phyloP scores from a whole-genome alignment of 805 yeast species.

The Blastobotrys chiropterorum region DNA sequence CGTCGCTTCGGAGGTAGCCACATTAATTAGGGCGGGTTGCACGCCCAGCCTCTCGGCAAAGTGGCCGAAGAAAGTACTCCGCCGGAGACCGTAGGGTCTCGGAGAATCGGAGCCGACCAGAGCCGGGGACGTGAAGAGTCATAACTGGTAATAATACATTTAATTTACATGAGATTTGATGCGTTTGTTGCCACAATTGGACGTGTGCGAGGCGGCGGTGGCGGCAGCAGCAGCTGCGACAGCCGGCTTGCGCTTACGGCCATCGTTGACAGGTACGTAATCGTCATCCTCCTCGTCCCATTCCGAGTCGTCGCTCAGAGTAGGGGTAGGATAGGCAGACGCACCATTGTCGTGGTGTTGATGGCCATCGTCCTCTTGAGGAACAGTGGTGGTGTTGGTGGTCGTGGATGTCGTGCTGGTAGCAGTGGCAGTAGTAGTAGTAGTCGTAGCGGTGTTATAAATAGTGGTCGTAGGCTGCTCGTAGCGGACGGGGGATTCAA shows the following conservation, averaged over 20 bases:
- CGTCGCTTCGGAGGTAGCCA: too few relatives aligned
- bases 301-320: conserved; percentile 1
- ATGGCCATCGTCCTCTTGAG: neutral
- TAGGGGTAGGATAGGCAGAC: conserved; percentile 2
- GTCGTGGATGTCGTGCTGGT: neutral
- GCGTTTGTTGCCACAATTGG: neutral
- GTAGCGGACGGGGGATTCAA: neutral
- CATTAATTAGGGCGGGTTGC: too few relatives aligned
- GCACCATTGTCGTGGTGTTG: neutral
- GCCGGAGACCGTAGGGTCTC: too few relatives aligned
- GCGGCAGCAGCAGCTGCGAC: neutral
- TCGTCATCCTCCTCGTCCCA: neutral
- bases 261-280: neutral
- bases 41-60: too few relatives aligned
- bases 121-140: neutral
- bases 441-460: neutral
- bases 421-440: neutral
- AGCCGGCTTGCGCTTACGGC: neutral
- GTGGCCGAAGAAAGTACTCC: too few relatives aligned
- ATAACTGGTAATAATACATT: neutral
- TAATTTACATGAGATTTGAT: neutral
- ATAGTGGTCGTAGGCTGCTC: neutral
- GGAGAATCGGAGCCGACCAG: neutral
- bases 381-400: neutral
- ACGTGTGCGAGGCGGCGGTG: neutral